These are phyloP conservation scores for Tolypocladium inflatum DNA, from an alignment of 2,329 filamentous ascomycete genomes.

Conservation along the genomic window DNA sequence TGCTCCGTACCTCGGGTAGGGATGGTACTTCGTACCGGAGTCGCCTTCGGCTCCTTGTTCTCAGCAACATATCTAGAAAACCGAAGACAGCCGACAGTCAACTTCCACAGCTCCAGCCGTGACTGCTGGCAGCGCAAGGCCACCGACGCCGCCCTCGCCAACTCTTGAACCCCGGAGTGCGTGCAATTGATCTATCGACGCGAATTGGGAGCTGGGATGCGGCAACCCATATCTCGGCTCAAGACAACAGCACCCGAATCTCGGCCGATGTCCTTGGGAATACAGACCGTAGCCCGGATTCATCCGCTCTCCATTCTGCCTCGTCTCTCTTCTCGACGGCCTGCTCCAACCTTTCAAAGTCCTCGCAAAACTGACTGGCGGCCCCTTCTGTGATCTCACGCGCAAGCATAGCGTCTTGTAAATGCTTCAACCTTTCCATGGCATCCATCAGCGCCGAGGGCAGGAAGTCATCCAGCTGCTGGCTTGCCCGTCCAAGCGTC, in stretches of 20 bases:
- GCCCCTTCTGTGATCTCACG: constrained; percentile 74
- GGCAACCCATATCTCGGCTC: background rate
- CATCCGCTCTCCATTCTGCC: constrained; percentile 11
- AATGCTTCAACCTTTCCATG: constrained; percentile 64
- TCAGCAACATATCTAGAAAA: background rate
- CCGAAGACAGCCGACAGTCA: background rate
- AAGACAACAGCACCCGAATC: constrained; percentile 47
- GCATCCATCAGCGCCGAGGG: constrained; percentile 91
- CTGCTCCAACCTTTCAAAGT: constrained; percentile 60
- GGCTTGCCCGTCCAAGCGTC: constrained; percentile 56
- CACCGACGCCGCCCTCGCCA: background rate
- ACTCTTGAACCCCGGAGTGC: background rate
- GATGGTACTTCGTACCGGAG: background rate
- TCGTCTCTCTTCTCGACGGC: constrained; percentile 35
- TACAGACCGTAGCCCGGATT: constrained; percentile 20
- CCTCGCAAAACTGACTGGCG: constrained; percentile 71
- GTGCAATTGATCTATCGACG: background rate
- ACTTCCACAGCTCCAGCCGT: background rate
- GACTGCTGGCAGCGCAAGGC: background rate
- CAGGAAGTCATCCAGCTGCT: constrained; percentile 79
- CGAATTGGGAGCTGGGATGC: background rate
- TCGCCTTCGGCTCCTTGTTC: background rate
- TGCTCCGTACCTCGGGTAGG: background rate
- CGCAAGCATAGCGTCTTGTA: constrained; percentile 64
- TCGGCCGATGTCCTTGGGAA: constrained; percentile 53